phyloP scores from a whole-genome alignment of 139 green algal genomes.

The Chloropicon primus region DNA sequence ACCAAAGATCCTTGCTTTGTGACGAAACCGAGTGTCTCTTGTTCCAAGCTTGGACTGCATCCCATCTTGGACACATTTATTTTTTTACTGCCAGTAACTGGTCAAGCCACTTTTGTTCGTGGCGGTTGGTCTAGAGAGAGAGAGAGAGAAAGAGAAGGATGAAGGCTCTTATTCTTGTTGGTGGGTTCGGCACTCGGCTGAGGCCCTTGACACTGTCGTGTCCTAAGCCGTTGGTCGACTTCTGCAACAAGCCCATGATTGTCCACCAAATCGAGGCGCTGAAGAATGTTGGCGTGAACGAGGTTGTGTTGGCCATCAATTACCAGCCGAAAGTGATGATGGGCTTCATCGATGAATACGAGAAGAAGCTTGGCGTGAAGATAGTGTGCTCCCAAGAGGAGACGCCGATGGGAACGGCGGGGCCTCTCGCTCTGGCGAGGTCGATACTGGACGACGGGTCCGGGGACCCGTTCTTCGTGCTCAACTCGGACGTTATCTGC shows the following conservation, averaged over 20 bases:
- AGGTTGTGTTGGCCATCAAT: slow-evolving; percentile 95
- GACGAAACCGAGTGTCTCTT: too few relatives aligned
- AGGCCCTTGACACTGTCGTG: slow-evolving; percentile 47
- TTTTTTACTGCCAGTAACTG: too few relatives aligned
- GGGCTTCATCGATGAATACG: slow-evolving; percentile 86
- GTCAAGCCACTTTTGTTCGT: too few relatives aligned
- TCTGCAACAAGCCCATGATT: slow-evolving; percentile 98
- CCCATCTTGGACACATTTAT: too few relatives aligned
- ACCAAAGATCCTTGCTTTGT: too few relatives aligned
- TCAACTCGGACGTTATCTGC: slow-evolving; percentile 97
- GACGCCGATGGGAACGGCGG: slow-evolving; percentile 94
- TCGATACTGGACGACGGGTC: slow-evolving; percentile 75
- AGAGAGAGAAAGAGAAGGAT: too few relatives aligned
- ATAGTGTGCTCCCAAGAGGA: slow-evolving; percentile 68
- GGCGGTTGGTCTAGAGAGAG: too few relatives aligned
- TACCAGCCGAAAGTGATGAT: slow-evolving; percentile 91
- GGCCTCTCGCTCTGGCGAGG: slow-evolving; percentile 74
- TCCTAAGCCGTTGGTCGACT: slow-evolving; percentile 64
- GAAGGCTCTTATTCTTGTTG: slow-evolving; percentile 78
- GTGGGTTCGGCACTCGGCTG: slow-evolving; percentile 67
- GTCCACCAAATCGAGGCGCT: slow-evolving; percentile 92
- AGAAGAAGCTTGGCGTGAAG: slow-evolving; percentile 87
- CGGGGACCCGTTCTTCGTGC: slow-evolving; percentile 87
- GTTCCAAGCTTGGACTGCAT: too few relatives aligned
- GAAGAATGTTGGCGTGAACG: slow-evolving; percentile 69